phyloP scores from a whole-genome alignment of 768 basidiomycete species.

The Collybia sp. region DNA sequence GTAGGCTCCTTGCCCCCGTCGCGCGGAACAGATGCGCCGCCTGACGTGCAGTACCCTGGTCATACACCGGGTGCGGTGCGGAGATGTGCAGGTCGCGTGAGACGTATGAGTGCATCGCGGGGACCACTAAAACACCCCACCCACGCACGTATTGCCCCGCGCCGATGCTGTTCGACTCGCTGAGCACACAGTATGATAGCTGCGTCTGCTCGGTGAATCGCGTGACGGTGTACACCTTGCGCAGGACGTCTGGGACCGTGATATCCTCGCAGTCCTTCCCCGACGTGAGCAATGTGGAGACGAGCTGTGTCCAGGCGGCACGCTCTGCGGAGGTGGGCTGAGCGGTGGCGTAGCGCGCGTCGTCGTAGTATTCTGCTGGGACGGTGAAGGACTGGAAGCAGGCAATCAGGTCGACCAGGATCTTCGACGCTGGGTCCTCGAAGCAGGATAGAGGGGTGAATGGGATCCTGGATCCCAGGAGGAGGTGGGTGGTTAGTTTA shows the following conservation, averaged over 20 bases:
- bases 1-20: slow-evolving; percentile 34
- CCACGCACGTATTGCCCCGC: slow-evolving; percentile 22
- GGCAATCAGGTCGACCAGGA: slow-evolving; percentile 7
- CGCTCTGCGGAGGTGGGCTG: slow-evolving; percentile 25
- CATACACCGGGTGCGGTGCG: slow-evolving; percentile 40
- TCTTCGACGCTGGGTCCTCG: not conserved
- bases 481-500: not conserved
- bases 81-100: slow-evolving; percentile 33
- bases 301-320: slow-evolving; percentile 20
- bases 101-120: slow-evolving; percentile 15
- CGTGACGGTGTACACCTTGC: slow-evolving; percentile 19
- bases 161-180: slow-evolving; percentile 15
- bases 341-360: slow-evolving; percentile 21
- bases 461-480: not conserved
- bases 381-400: slow-evolving; percentile 31
- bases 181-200: slow-evolving; percentile 25
- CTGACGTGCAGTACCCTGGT: slow-evolving; percentile 32
- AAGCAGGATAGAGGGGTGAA: not conserved
- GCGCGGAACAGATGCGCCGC: slow-evolving; percentile 33
- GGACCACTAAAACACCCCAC: slow-evolving; percentile 31
- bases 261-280: slow-evolving; percentile 25
- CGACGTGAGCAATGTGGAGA: slow-evolving; percentile 21
- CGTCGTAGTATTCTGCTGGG: slow-evolving; percentile 19
- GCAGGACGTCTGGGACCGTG: slow-evolving; percentile 20
- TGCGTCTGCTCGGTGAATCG: slow-evolving; percentile 18